phyloP scores from a whole-genome alignment of 192 early-diverging fungal genomes.

The Linnemannia zychae region DNA sequence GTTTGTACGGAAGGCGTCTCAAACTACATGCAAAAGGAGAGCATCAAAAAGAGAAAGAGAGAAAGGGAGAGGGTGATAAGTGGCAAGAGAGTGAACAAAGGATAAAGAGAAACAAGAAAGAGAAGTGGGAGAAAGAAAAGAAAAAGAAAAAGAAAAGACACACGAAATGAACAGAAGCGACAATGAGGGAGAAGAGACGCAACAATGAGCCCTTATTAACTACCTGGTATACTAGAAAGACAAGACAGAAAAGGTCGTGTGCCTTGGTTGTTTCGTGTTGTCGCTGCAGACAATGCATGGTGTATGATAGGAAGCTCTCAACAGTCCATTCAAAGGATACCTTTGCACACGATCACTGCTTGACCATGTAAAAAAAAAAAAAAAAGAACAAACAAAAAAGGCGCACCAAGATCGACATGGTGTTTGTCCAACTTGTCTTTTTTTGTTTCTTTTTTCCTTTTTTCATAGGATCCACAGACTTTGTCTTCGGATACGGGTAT shows the following conservation, averaged over 20 bases:
- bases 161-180: not conserved
- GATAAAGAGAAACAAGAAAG: not conserved
- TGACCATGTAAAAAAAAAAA: no score
- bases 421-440: no score
- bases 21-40: not conserved
- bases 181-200: not conserved
- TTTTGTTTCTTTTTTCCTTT: no score
- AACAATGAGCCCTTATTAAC: not conserved
- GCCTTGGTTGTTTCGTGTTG: not conserved
- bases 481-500: no score
- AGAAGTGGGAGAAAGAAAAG: not conserved
- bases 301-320: not conserved
- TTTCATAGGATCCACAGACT: no score
- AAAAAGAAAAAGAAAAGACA: not conserved
- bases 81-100: no score
- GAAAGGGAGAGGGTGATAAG: no score
- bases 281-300: not conserved
- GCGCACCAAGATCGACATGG: no score
- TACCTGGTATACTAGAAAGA: not conserved
- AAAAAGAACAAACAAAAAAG: no score
- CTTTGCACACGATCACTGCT: no score
- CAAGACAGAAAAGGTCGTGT: not conserved
- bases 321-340: no score
- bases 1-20: not conserved
- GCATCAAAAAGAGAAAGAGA: not conserved